These are phyloP conservation scores for Trifolium fragiferum DNA, from an alignment of 306 rosid genomes.

Conservation along the genomic window DNA sequence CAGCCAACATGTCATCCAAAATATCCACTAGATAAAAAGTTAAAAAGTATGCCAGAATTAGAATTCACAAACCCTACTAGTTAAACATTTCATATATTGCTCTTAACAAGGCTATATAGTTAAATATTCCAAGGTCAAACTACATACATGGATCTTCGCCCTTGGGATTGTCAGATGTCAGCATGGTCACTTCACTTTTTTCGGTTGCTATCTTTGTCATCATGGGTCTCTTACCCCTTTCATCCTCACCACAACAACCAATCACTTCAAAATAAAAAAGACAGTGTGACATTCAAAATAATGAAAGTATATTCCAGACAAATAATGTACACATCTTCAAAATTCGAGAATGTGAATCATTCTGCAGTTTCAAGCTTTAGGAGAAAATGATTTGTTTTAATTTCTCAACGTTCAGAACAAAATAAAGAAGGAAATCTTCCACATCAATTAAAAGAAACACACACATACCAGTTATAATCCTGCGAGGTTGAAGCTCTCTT, in stretches of 20 bases:
- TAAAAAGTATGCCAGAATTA: constrained; percentile 42
- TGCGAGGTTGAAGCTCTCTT: constrained; percentile 90
- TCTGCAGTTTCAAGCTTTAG: constrained; percentile 29
- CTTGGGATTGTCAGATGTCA: constrained; percentile 87
- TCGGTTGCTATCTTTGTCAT: constrained; percentile 95
- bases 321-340: constrained; percentile 24
- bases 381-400: constrained; percentile 18
- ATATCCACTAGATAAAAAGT: constrained; percentile 72
- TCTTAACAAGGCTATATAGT: constrained; percentile 13
- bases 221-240: constrained; percentile 91
- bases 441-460: constrained; percentile 34
- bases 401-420: constrained; percentile 1
- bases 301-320: constrained; percentile 31
- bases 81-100: constrained; percentile 26
- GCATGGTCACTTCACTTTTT: constrained; percentile 89
- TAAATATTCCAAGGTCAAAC: constrained; percentile 31
- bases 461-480: constrained; percentile 83
- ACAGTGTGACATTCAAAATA: constrained; percentile 32
- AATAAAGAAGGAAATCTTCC: constrained; percentile 11
- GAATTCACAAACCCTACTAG: constrained; percentile 18
- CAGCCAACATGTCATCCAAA: constrained; percentile 96
- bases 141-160: constrained; percentile 92
- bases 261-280: constrained; percentile 59
- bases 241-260: constrained; percentile 78
- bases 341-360: constrained; percentile 14